A percentile compares a stretch with the other conserved stretches of the same genome.
phyloP scores from a whole-genome alignment of 2,329 filamentous ascomycete species.

The Huntiella bhutanensis region DNA sequence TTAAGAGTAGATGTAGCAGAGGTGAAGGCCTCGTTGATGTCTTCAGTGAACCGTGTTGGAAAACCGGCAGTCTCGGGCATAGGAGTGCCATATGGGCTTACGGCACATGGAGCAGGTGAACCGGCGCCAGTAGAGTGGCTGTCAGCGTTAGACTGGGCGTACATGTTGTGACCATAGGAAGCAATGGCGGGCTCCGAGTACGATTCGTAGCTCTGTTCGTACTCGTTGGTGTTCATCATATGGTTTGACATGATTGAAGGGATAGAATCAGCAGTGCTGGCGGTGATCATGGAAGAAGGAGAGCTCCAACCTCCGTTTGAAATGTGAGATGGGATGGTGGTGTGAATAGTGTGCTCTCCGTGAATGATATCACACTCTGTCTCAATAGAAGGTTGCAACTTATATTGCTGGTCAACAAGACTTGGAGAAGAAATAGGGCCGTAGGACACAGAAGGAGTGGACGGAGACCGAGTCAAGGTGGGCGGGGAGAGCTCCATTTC shows the following conservation, averaged over 20 bases:
- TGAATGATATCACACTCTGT: neutral
- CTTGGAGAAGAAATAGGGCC: conserved; percentile 29
- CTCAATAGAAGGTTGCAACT: conserved; percentile 1
- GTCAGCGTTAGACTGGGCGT: conserved; percentile 4
- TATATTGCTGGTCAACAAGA: conserved; percentile 25
- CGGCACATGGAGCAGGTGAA: conserved; percentile 9
- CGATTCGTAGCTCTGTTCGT: conserved; percentile 24
- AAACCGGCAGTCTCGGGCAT: conserved; percentile 9
- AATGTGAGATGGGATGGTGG: conserved; percentile 19
- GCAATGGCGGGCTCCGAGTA: conserved; percentile 24
- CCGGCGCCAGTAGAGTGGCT: conserved; percentile 3
- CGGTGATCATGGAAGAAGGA: conserved; percentile 21
- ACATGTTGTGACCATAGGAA: conserved; percentile 22
- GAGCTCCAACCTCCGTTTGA: conserved; percentile 22
- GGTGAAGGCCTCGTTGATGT: conserved; percentile 19
- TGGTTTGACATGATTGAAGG: conserved; percentile 22
- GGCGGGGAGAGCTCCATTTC: conserved; percentile 14
- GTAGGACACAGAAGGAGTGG: conserved; percentile 19
- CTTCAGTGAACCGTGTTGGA: conserved; percentile 22
- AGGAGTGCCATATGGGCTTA: conserved; percentile 7
- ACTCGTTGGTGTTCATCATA: conserved; percentile 21
- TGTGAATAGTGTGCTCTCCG: neutral
- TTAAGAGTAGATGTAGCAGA: conserved; percentile 3
- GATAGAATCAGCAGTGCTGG: conserved; percentile 24
- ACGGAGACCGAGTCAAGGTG: conserved; percentile 14